Percentiles rank a stretch among this genome's conserved stretches.
Conservation (phyloP, 768 basidiomycete species). For the Boletus reticuloceps region DNA sequence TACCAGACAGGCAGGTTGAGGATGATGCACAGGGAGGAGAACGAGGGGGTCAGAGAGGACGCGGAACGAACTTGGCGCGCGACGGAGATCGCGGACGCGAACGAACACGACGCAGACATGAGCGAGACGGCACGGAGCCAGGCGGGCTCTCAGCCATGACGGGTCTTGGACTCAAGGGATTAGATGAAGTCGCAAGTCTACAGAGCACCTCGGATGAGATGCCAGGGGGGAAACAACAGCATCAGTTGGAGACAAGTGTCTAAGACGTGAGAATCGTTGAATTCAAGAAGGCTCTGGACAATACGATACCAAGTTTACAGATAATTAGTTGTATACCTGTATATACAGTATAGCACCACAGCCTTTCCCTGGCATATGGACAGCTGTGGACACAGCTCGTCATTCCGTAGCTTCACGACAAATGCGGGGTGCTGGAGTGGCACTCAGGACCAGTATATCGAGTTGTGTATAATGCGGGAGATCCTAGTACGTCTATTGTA, state of each 20-base stretch:
- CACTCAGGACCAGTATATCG: too few relatives aligned
- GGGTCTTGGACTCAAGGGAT: constrained; percentile 26
- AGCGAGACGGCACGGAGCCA: constrained; percentile 6
- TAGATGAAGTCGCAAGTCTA: constrained; percentile 18
- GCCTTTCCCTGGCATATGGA: background rate
- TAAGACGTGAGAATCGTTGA: background rate
- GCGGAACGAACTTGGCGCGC: background rate
- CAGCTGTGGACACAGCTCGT: too few relatives aligned
- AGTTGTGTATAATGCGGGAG: background rate
- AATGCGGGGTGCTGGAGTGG: too few relatives aligned
- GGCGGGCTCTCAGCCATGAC: constrained; percentile 24
- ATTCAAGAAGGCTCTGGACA: background rate
- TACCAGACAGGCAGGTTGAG: background rate
- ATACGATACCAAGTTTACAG: background rate
- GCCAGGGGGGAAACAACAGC: constrained; percentile 8
- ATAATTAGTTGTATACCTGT: background rate
- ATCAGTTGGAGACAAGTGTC: background rate
- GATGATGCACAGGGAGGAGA: background rate
- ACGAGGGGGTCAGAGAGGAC: constrained; percentile 4
- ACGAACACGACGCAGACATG: constrained; percentile 2
- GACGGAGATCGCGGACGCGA: constrained; percentile 13
- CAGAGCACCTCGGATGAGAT: constrained; percentile 9
- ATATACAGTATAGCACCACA: too few relatives aligned
- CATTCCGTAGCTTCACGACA: constrained; percentile 49
- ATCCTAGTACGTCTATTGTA: background rate